Evolutionary conservation across 31 red algal species (phyloP), one percentile per base, ranked within the genome.

Genomic region (Endocladia muricata): DNA sequence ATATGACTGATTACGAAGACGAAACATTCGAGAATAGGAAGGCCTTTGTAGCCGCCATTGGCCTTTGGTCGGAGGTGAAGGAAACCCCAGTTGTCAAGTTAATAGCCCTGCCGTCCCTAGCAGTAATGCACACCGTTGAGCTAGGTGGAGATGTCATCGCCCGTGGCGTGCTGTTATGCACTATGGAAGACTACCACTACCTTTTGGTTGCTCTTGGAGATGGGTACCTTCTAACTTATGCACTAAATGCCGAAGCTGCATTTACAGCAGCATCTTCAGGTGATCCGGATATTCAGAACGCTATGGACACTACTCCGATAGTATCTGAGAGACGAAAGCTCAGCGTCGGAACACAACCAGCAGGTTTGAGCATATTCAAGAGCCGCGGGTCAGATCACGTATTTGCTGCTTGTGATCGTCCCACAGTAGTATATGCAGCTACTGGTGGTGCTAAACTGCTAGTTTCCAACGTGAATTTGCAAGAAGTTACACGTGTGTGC

Each of bases 321-420:
- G 78, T 82, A 37, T 90, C 78, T 35, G 86, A 90, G 63, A 61
- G 86, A 26, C 73, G 86, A 40, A 90, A 87, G 71, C 58, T 99
- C 36, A 90, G 75, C 25, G 78, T 99, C 0, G 97, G 97, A 13
- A 88, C 93, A 3, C 93, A 95, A 38, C 93, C 97, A 51, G 93
- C 97, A 29, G 58, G 91, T 9, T 68, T 99, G 15, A 93, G 77
- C 54, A 58, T 87, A 30, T 95, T 99, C 78, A 73, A 76, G 57
- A 92, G 85, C 61, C 78, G 83, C 13, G 93, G 82, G 31, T 40
- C 90, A 19, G 61, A 83, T 26, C 90, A 94, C 71, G 82, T 99
- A 2, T 99, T 99, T 77, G 97, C 97, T 8, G 97, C 97, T 33
- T 99, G 97, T 49, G 97, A 95, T 52, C 93, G 97, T 30, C 92